Conservation (phyloP, 2,329 filamentous ascomycete species). For the Lecanosticta acicola region DNA sequence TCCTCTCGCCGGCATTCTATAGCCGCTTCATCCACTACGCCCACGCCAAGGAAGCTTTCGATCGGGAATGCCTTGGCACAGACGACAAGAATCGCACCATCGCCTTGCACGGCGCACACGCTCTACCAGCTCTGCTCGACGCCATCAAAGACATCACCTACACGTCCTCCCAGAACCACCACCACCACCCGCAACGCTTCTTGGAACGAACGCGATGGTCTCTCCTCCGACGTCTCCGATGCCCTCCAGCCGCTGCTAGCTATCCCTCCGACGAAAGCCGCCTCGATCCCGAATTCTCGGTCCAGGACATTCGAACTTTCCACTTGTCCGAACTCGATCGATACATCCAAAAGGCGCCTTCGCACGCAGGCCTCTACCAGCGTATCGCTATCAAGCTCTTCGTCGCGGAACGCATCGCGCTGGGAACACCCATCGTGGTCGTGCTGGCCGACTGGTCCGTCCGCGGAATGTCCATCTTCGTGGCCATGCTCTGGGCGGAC, state of each 20-base stretch:
- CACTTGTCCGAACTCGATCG: constrained; percentile 38
- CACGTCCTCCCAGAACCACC: neutral
- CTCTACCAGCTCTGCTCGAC: constrained; percentile 46
- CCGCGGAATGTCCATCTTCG: constrained; percentile 22
- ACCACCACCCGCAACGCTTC: constrained; percentile 1
- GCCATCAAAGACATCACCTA: constrained; percentile 16
- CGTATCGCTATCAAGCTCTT: constrained; percentile 38
- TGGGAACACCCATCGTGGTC: constrained; percentile 35
- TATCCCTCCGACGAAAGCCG: constrained; percentile 28
- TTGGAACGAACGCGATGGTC: constrained; percentile 34
- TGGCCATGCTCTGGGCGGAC: constrained; percentile 22
- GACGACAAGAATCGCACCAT: constrained; percentile 54
- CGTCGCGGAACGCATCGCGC: constrained; percentile 37
- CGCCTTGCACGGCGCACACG: constrained; percentile 50
- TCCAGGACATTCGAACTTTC: constrained; percentile 34
- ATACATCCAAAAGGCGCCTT: constrained; percentile 28
- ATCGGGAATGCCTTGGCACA: constrained; percentile 50
- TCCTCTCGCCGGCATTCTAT: constrained; percentile 63
- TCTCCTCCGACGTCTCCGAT: constrained; percentile 35
- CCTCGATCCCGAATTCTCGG: constrained; percentile 9
- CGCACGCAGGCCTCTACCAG: constrained; percentile 32
- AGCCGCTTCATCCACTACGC: constrained; percentile 59
- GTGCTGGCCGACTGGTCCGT: constrained; percentile 23
- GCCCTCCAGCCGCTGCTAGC: constrained; percentile 35
- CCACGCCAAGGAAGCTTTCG: constrained; percentile 57